These are phyloP conservation scores for Nicotiana tabacum DNA, from an alignment of 257 asterid genomes.

Conservation along the genomic window DNA sequence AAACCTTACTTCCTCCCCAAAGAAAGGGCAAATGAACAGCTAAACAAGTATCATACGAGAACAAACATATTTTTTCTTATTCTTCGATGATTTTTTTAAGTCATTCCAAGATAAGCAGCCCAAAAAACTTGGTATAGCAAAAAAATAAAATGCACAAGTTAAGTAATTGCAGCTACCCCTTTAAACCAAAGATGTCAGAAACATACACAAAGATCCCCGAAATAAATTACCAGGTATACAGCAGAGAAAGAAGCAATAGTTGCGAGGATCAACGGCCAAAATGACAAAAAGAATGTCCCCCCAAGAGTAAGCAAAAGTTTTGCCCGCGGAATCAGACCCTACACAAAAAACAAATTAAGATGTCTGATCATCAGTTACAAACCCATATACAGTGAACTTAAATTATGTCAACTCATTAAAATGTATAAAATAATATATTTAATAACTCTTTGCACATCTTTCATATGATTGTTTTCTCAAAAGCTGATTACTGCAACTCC, in stretches of 20 bases:
- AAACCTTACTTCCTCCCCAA: no score
- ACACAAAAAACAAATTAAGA: slow-evolving; percentile 5
- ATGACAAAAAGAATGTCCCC: slow-evolving; percentile 77
- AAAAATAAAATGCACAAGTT: neutral
- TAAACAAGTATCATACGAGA: neutral
- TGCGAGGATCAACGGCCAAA: slow-evolving; percentile 80
- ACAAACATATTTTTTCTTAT: neutral
- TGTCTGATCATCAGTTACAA: neutral
- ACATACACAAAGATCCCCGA: slow-evolving; percentile 1
- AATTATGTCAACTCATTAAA: neutral
- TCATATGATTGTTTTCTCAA: neutral
- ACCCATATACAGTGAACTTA: neutral
- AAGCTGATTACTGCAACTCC: neutral
- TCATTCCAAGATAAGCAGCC: neutral
- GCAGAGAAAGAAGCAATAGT: slow-evolving; percentile 56
- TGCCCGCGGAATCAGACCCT: slow-evolving; percentile 96
- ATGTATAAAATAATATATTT: neutral
- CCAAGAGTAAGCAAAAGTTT: slow-evolving; percentile 82
- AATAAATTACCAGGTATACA: slow-evolving; percentile 60
- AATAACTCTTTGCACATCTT: neutral
- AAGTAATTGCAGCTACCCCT: neutral
- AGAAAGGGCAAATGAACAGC: neutral
- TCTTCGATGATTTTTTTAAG: neutral
- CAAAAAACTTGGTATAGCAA: neutral
- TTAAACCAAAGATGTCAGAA: slow-evolving; percentile 3